Conservation (phyloP, 2,329 filamentous ascomycete species). For the Botrytis elliptica region DNA sequence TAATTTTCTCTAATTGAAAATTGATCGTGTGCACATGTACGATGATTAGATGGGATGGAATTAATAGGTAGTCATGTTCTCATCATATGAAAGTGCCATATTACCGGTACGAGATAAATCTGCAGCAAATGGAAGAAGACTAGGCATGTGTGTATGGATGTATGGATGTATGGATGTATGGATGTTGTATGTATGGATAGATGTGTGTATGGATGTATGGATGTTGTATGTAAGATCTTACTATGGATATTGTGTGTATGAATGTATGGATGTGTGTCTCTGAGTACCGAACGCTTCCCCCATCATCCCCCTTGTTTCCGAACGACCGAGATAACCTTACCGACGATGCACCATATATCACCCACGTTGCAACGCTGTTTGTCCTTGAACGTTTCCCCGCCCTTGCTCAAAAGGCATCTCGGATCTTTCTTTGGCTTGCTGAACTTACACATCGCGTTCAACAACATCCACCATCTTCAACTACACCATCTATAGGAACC, state of each 20-base stretch:
- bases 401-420: background rate
- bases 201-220: too few relatives aligned
- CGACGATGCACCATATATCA: background rate
- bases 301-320: constrained; percentile 10
- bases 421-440: background rate
- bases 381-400: background rate
- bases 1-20: background rate
- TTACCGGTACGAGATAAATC: background rate
- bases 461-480: background rate
- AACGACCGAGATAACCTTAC: constrained; percentile 14
- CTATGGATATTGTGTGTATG: too few relatives aligned
- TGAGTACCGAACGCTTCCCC: constrained; percentile 9
- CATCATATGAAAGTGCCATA: background rate
- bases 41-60: background rate
- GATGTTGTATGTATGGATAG: too few relatives aligned
- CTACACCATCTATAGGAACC: background rate
- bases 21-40: constrained; percentile 2
- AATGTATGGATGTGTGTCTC: background rate
- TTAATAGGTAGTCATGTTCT: background rate
- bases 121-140: background rate
- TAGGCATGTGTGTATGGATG: background rate
- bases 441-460: background rate
- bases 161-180: background rate
- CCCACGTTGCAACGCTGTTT: background rate
- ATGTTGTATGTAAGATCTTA: too few relatives aligned